Evolutionary conservation across 371 early-diverging fungal species (phyloP), one percentile per base, ranked within the genome.

Genomic region (Mortierella sp.): DNA sequence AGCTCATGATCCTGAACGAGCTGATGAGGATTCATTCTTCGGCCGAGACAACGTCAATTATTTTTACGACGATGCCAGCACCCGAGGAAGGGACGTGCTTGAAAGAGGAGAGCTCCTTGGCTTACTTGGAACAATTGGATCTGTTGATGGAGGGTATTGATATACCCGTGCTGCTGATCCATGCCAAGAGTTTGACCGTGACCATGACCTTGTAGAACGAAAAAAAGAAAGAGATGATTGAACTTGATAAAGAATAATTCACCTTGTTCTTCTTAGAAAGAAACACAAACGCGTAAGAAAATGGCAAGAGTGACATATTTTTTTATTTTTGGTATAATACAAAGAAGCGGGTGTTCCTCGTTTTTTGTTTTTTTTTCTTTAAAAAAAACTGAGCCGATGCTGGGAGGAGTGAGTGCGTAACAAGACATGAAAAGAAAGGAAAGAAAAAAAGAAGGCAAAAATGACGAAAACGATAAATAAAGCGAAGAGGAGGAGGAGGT

Each of bases 51-150:
- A 85, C 87, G 0, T 81, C 82, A 30, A 70, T 89, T 17, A 66
- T 87, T 0, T 82, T 89, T 55, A 83, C 88, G 27, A 85, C 86
- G 2, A 70, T 87, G 41, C 88, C 88, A 27, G 86, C 85, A 0
- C 89, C 89, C 0, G 82, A 81, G 34, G 65, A 63, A 9, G 87
- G 86, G 6, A 85, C 86, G 0, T 68, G 79, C 27, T 55, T 79
- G n/a, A 58, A 57, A 15, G 79, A 78, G 23, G 44, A 79, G 21
- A 67, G 65, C n/a, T 78, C 82, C 0, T 43, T 70, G 19, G 79
- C 79, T 28, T 87, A 87, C 34, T 42, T 84, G 55, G 75, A 79
- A 17, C 71, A 82, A 11, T 50, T 86, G 41, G 82, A 89, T 42
- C 48, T 76, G 1, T 56, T 89, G 58, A 83, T 82, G 14, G 72